Evolutionary conservation across 2,329 filamentous ascomycete genomes (phyloP).

Genomic region (Pseudocercospora eumusae): DNA sequence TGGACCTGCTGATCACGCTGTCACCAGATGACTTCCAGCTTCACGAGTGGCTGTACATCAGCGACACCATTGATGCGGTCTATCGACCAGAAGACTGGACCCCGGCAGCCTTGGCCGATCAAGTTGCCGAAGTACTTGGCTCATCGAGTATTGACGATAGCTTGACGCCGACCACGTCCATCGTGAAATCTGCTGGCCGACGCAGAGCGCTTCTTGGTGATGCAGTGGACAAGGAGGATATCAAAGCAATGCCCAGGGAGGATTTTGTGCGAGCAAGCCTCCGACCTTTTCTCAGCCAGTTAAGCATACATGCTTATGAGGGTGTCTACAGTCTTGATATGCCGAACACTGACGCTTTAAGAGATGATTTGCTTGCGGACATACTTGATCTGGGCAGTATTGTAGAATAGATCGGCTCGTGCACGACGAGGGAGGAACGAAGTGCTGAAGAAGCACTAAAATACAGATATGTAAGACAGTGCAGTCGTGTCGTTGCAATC

Average conservation of each 20-base stretch:
- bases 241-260: slow-evolving; percentile 56
- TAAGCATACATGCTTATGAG: slow-evolving; percentile 94
- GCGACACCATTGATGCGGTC: slow-evolving; percentile 93
- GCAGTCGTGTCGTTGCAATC: not conserved
- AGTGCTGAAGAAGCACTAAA: not conserved
- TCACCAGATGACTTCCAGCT: slow-evolving; percentile 95
- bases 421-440: not conserved
- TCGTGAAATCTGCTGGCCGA: not conserved
- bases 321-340: slow-evolving; percentile 81
- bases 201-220: slow-evolving; percentile 49
- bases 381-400: slow-evolving; percentile 53
- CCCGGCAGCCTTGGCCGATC: slow-evolving; percentile 77
- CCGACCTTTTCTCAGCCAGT: slow-evolving; percentile 82
- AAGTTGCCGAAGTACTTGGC: slow-evolving; percentile 75
- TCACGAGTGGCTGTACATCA: slow-evolving; percentile 97
- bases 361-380: slow-evolving; percentile 36
- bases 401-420: slow-evolving; percentile 30
- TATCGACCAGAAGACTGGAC: slow-evolving; percentile 73
- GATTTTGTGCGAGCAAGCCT: slow-evolving; percentile 75
- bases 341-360: slow-evolving; percentile 66
- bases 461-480: not conserved
- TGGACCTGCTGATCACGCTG: slow-evolving; percentile 82
- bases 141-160: slow-evolving; percentile 37
- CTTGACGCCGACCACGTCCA: not conserved
- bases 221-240: slow-evolving; percentile 56